A percentile compares a stretch with the other conserved stretches of the same genome.
phyloP scores from a whole-genome alignment of 768 basidiomycete species.

The Lactifluus echinatus region DNA sequence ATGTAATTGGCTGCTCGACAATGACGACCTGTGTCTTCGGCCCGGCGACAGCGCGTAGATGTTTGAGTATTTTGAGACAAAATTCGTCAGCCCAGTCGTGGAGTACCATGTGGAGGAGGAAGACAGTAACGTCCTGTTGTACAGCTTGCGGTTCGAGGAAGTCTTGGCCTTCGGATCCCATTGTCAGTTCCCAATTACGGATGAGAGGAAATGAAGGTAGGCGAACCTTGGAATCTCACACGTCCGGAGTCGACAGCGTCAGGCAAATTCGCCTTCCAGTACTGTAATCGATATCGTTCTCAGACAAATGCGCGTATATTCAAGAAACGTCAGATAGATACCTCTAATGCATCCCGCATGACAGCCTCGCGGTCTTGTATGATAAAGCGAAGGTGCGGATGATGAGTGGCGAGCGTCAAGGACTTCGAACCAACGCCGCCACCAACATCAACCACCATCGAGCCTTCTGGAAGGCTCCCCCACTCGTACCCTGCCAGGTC shows the following conservation, averaged over 20 bases:
- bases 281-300: not conserved
- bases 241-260: slow-evolving; percentile 20
- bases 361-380: slow-evolving; percentile 28
- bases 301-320: not conserved
- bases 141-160: slow-evolving; percentile 24
- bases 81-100: slow-evolving; percentile 32
- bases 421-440: slow-evolving; percentile 26
- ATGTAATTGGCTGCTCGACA: slow-evolving; percentile 22
- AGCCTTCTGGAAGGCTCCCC: slow-evolving; percentile 18
- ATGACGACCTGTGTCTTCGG: slow-evolving; percentile 24
- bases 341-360: slow-evolving; percentile 23
- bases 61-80: slow-evolving; percentile 22
- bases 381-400: slow-evolving; percentile 24
- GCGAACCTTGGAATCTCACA: slow-evolving; percentile 23
- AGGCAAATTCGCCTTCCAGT: slow-evolving; percentile 24
- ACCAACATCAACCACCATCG: slow-evolving; percentile 30
- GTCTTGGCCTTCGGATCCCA: slow-evolving; percentile 15
- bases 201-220: not conserved
- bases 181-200: not conserved
- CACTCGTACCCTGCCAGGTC: slow-evolving; percentile 29
- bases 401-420: slow-evolving; percentile 21
- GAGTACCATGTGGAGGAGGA: slow-evolving; percentile 24
- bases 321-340: not conserved
- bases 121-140: slow-evolving; percentile 26
- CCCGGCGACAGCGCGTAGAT: slow-evolving; percentile 22